A percentile compares a stretch with the other conserved stretches of the same genome.
phyloP scores from a whole-genome alignment of 306 rosid genomes.

The Castanea mollissima region DNA sequence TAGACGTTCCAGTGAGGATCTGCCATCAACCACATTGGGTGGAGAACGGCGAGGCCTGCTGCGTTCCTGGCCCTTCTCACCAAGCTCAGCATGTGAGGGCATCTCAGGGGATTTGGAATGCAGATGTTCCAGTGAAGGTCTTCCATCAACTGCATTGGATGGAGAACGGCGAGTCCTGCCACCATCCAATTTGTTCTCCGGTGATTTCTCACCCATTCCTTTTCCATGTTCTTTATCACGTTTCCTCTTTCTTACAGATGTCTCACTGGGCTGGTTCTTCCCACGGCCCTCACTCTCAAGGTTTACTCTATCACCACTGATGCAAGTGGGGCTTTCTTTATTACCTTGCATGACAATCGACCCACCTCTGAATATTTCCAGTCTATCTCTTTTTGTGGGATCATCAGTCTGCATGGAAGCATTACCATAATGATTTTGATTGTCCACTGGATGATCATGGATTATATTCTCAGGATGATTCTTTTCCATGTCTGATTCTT shows the following conservation, averaged over 20 bases:
- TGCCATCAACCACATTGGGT: constrained; percentile 19
- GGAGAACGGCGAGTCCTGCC: constrained; percentile 17
- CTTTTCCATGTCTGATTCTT: constrained; percentile 19
- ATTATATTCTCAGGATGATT: constrained; percentile 11
- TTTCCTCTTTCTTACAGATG: constrained; percentile 32
- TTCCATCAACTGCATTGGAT: constrained; percentile 20
- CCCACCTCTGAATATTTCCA: constrained; percentile 23
- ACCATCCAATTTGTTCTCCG: constrained; percentile 20
- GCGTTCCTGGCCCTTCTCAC: constrained; percentile 14
- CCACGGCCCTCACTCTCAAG: constrained; percentile 24
- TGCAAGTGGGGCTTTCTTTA: constrained; percentile 9
- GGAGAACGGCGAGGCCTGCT: constrained; percentile 15
- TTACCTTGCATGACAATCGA: constrained; percentile 13
- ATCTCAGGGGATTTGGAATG: constrained; percentile 18
- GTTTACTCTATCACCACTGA: constrained; percentile 30
- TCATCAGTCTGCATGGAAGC: constrained; percentile 26
- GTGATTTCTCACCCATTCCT: constrained; percentile 21
- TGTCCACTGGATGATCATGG: constrained; percentile 19
- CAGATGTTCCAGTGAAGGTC: constrained; percentile 21
- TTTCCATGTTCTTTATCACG: constrained; percentile 17
- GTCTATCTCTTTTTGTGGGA: constrained; percentile 19
- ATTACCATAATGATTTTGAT: constrained; percentile 20
- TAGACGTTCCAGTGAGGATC: constrained; percentile 21
- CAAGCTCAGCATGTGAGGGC: constrained; percentile 29
- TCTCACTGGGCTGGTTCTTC: constrained; percentile 27